These are phyloP conservation scores for Rhododendron mucronatum DNA, from an alignment of 148 eudicot genomes.

Conservation along the genomic window DNA sequence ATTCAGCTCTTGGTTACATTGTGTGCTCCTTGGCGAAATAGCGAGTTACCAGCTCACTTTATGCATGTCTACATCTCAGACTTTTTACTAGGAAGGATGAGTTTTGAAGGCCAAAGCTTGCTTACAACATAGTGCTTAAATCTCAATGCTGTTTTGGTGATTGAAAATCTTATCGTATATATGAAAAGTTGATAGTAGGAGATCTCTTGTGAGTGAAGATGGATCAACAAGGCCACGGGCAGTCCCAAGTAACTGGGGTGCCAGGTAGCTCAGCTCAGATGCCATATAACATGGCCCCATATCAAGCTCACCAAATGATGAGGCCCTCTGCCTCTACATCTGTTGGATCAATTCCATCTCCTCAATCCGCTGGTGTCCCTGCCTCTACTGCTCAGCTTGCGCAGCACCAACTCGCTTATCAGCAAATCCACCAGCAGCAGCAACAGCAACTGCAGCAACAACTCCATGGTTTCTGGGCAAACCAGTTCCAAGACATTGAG, in stretches of 20 bases:
- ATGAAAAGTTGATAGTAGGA: neutral
- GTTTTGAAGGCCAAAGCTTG: neutral
- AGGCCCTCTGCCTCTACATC: conserved; percentile 25
- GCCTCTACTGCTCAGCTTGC: conserved; percentile 18
- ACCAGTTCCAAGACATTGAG: conserved; percentile 26
- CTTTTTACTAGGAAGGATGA: neutral
- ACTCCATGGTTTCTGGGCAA: conserved; percentile 33
- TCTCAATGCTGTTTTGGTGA: neutral
- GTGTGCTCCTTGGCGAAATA: neutral
- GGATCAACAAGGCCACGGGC: conserved; percentile 52
- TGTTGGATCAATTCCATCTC: conserved; percentile 21
- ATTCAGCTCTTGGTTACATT: neutral
- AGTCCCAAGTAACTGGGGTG: conserved; percentile 26
- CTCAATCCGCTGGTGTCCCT: conserved; percentile 13
- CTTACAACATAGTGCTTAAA: neutral
- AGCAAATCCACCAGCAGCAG: conserved; percentile 28
- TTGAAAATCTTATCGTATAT: neutral
- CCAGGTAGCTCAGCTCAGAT: conserved; percentile 34
- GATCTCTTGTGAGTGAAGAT: conserved; percentile 11
- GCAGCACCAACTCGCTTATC: conserved; percentile 28
- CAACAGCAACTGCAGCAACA: conserved; percentile 28
- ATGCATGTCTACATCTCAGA: neutral
- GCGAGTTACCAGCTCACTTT: neutral
- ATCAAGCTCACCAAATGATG: conserved; percentile 36
- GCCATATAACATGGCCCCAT: conserved; percentile 25